Evolutionary conservation across 257 asterid genomes (phyloP).

Genomic region (Jacaranda mimosifolia): DNA sequence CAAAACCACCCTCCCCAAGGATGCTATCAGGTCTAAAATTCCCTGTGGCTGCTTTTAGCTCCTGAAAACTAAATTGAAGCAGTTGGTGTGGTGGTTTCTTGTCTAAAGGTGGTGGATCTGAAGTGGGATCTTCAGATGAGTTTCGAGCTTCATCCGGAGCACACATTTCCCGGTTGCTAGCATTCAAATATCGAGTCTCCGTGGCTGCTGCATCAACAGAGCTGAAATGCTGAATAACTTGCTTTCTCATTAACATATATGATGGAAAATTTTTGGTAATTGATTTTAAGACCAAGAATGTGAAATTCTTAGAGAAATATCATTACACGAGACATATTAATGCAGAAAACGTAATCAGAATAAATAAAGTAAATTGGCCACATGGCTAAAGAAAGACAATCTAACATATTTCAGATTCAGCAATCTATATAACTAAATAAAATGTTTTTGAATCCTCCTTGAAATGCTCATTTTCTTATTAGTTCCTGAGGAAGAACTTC

Average conservation of each 20-base stretch:
- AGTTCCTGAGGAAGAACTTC: conserved; percentile 8
- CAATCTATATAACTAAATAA: background rate
- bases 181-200: conserved; percentile 81
- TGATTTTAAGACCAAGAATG: conserved; percentile 4
- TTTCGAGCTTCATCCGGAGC: conserved; percentile 70
- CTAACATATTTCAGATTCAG: conserved; percentile 2
- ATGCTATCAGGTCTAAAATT: conserved; percentile 95
- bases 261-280: background rate
- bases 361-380: background rate
- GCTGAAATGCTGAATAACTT: conserved; percentile 29
- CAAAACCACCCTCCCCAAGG: conserved; percentile 98
- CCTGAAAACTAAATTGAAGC: conserved; percentile 79
- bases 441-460: background rate
- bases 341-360: background rate
- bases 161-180: conserved; percentile 88
- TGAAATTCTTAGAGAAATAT: conserved; percentile 5
- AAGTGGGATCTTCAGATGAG: conserved; percentile 58
- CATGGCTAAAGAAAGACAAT: background rate
- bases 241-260: background rate
- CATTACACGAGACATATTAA: background rate
- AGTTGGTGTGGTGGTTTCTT: conserved; percentile 63
- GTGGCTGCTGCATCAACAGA: conserved; percentile 65
- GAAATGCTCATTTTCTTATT: conserved; percentile 3
- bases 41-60: conserved; percentile 90
- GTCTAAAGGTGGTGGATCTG: conserved; percentile 46